Conservation (phyloP, 345 rosid species). For the Camelina hispida region DNA sequence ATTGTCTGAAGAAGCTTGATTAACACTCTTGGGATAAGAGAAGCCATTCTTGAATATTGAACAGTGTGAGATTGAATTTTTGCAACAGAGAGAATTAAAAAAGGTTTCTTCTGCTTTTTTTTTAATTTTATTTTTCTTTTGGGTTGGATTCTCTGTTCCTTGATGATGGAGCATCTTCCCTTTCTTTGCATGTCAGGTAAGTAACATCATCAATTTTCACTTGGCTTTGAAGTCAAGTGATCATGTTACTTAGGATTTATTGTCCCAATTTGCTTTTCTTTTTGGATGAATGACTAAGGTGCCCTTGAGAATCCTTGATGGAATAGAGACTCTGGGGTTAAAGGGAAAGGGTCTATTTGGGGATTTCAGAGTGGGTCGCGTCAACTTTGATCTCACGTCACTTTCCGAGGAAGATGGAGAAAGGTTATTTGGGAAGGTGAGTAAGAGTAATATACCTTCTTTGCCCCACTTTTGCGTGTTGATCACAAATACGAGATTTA, state of each 20-base stretch:
- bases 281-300: slow-evolving; percentile 34
- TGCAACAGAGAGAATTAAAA: slow-evolving; percentile 19
- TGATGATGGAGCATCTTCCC: slow-evolving; percentile 38
- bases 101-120: neutral
- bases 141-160: slow-evolving; percentile 21
- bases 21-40: slow-evolving; percentile 79
- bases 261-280: neutral
- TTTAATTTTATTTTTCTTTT: neutral
- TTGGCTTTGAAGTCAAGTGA: slow-evolving; percentile 79
- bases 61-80: slow-evolving; percentile 28
- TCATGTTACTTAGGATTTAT: slow-evolving; percentile 34
- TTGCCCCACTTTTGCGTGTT: slow-evolving; percentile 38
- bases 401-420: slow-evolving; percentile 57
- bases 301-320: slow-evolving; percentile 22
- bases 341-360: slow-evolving; percentile 16
- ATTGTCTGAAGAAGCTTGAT: slow-evolving; percentile 85
- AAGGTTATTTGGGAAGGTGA: slow-evolving; percentile 55
- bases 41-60: slow-evolving; percentile 60
- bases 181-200: slow-evolving; percentile 70
- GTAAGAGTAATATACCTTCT: slow-evolving; percentile 28
- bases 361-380: slow-evolving; percentile 24
- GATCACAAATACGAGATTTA: slow-evolving; percentile 20
- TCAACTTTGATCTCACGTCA: slow-evolving; percentile 53
- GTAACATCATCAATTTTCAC: slow-evolving; percentile 60
- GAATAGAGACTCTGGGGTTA: neutral